Evolutionary conservation across 306 rosid genomes (phyloP).

Genomic region (Dryas octopetala): DNA sequence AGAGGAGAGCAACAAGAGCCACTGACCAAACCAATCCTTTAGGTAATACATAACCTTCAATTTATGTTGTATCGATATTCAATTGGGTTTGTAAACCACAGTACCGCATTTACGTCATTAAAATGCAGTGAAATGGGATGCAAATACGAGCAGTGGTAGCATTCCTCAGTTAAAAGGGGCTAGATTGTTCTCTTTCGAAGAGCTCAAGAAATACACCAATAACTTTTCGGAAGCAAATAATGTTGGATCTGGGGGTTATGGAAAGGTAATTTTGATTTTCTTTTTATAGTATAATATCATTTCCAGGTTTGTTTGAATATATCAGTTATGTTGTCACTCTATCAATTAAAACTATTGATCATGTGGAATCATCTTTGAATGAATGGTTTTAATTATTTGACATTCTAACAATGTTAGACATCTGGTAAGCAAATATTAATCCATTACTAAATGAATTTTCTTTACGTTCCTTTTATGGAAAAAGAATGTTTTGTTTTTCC

Average conservation of each 20-base stretch:
- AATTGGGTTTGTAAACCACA: no score
- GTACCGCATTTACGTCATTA: constrained; percentile 15
- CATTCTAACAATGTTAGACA: no score
- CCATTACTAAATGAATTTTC: constrained; percentile 23
- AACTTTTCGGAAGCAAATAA: constrained; percentile 47
- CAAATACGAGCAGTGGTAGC: constrained; percentile 30
- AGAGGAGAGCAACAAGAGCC: constrained; percentile 43
- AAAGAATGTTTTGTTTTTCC: no score
- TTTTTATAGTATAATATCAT: background rate
- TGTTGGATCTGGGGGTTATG: constrained; percentile 80
- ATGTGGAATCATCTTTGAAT: no score
- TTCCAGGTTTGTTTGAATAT: no score
- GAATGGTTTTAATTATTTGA: no score
- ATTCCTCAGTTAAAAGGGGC: constrained; percentile 66
- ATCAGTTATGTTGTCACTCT: no score
- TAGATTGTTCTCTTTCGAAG: constrained; percentile 64
- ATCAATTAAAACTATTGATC: no score
- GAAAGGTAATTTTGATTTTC: constrained; percentile 43
- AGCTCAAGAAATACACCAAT: constrained; percentile 57
- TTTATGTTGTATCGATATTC: background rate
- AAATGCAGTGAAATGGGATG: constrained; percentile 52
- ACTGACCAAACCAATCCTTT: constrained; percentile 42
- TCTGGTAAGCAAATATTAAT: constrained; percentile 76
- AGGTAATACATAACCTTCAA: constrained; percentile 20
- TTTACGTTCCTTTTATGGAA: no score